Percentiles rank a stretch among this genome's conserved stretches.
Conservation (phyloP, 2,329 filamentous ascomycete species). For the Monosporascus ibericus region DNA sequence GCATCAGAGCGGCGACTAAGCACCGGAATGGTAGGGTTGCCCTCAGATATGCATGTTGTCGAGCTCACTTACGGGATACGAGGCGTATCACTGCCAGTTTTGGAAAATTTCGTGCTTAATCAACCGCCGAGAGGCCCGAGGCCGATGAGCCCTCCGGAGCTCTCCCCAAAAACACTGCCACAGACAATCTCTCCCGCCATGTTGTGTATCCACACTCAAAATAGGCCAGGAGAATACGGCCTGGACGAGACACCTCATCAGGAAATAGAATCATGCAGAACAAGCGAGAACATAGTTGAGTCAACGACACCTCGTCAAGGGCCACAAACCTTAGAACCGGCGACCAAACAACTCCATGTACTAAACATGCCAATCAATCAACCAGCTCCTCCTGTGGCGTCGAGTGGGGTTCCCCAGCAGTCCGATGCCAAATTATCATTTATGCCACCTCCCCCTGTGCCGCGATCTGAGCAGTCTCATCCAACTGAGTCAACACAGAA, state of each 20-base stretch:
- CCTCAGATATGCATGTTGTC: constrained; percentile 19
- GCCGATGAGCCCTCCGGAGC: constrained; percentile 23
- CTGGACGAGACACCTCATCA: background rate
- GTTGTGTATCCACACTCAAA: constrained; percentile 1
- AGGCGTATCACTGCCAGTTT: constrained; percentile 27
- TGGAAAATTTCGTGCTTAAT: constrained; percentile 27
- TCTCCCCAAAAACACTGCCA: constrained; percentile 31
- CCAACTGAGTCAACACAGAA: constrained; percentile 2
- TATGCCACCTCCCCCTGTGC: constrained; percentile 15
- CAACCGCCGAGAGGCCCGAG: constrained; percentile 18
- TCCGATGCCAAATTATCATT: constrained; percentile 4
- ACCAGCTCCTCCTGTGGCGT: background rate
- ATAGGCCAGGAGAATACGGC: background rate
- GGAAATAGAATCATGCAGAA: constrained; percentile 3
- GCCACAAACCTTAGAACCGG: background rate
- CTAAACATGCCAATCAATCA: constrained; percentile 4
- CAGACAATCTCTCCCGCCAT: constrained; percentile 10
- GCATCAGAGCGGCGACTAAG: constrained; percentile 22
- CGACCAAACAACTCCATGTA: constrained; percentile 3
- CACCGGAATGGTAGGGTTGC: constrained; percentile 25
- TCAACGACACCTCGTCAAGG: constrained; percentile 3
- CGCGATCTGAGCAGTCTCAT: constrained; percentile 4
- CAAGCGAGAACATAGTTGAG: constrained; percentile 2
- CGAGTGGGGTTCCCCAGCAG: background rate
- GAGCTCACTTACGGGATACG: constrained; percentile 22